Evolutionary conservation across 2,329 filamentous ascomycete species (phyloP).

Genomic region (Aspergillus sp.): DNA sequence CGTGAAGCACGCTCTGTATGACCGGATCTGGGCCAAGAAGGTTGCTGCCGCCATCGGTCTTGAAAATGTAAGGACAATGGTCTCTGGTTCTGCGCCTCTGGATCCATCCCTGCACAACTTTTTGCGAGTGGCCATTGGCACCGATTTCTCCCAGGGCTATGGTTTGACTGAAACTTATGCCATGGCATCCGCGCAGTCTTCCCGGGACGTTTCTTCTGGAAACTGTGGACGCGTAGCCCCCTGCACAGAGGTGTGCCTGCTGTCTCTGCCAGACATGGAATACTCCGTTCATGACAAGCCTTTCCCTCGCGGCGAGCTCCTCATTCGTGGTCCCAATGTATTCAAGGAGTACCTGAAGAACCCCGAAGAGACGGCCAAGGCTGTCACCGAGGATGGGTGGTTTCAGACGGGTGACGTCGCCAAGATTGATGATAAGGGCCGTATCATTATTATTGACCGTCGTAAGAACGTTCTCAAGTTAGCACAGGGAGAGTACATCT

Average conservation of each 20-base stretch:
- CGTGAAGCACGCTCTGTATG: conserved; percentile 52
- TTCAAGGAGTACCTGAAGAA: conserved; percentile 92
- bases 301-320: conserved; percentile 82
- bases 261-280: conserved; percentile 90
- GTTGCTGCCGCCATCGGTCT: conserved; percentile 80
- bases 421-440: conserved; percentile 78
- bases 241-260: conserved; percentile 72
- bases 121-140: conserved; percentile 77
- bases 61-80: conserved; percentile 69
- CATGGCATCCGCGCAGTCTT: conserved; percentile 66
- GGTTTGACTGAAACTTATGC: conserved; percentile 94
- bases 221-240: conserved; percentile 76
- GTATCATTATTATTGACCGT: conserved; percentile 91
- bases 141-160: conserved; percentile 81
- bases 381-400: conserved; percentile 86
- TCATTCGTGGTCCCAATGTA: conserved; percentile 75
- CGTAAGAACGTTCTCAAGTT: conserved; percentile 99
- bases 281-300: conserved; percentile 88
- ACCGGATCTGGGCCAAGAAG: conserved; percentile 85
- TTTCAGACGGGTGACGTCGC: conserved; percentile 95
- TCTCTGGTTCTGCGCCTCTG: conserved; percentile 86
- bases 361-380: conserved; percentile 78
- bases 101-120: conserved; percentile 88
- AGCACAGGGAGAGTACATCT: conserved; percentile 96
- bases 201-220: conserved; percentile 70